These are phyloP conservation scores for Sutorius australiensis DNA, from an alignment of 768 basidiomycete species.

Conservation along the genomic window DNA sequence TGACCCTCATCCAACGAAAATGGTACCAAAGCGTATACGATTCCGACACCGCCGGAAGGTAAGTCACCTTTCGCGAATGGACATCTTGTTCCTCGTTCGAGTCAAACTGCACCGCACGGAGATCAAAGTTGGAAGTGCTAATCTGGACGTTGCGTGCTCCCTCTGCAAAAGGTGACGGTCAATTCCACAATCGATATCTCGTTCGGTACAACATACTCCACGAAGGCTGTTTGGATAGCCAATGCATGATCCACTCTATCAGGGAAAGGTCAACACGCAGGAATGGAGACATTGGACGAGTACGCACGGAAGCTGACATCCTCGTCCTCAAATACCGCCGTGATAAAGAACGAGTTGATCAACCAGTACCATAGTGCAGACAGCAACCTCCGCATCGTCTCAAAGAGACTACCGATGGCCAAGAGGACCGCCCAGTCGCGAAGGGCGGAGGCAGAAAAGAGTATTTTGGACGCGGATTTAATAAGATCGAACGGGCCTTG, in stretches of 20 bases:
- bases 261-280: constrained; percentile 1
- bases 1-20: constrained; percentile 29
- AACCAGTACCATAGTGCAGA: constrained; percentile 41
- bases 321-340: constrained; percentile 54
- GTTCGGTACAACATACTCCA: constrained; percentile 43
- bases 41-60: constrained; percentile 32
- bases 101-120: constrained; percentile 23
- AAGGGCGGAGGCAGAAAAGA: constrained; percentile 53
- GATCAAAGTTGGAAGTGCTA: constrained; percentile 39
- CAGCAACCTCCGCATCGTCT: constrained; percentile 49
- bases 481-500: constrained; percentile 25
- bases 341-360: constrained; percentile 56
- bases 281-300: background rate
- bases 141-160: constrained; percentile 50
- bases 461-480: constrained; percentile 37
- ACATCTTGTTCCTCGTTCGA: constrained; percentile 20
- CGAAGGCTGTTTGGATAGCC: constrained; percentile 60
- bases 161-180: constrained; percentile 11
- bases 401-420: constrained; percentile 58
- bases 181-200: background rate
- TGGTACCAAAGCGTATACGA: constrained; percentile 36
- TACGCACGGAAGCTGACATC: constrained; percentile 55
- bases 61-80: constrained; percentile 30
- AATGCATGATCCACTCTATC: constrained; percentile 67
- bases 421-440: constrained; percentile 64